Base-by-base conservation (phyloP, 108 stramenopile species). In the Discostella stelligeroides region DNA sequence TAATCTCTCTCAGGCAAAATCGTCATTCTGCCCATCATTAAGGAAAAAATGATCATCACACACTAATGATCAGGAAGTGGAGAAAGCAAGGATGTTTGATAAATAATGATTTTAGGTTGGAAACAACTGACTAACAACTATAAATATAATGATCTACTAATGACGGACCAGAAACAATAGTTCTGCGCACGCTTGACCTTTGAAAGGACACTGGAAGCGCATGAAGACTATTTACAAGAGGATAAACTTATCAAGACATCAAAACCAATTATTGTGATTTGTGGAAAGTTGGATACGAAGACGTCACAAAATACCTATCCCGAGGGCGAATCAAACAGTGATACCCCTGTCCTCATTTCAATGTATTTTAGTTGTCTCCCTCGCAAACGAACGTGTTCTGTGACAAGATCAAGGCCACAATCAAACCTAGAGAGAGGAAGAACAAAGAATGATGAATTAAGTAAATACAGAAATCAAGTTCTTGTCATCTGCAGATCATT, bases 391-490 rank as follows among this genome's bases (percentile, higher is more conserved):
- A 94, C 5, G 89, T 88, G 86, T 94, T 92, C 77, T 95, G 95
- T 24, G 97, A 97, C 57, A 99, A 85, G 75, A 99, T 98, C 42
- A 99, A 86, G 12, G 99, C 96, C 48, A 99, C 99, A 83, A 98
- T 99, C 70, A 99, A 74, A 72, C 97, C 73, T 58, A 24, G 27
- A 43, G 18, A 34, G 37, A 20, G 41, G 6, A 20, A 68, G 12
- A 20, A 82, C 83, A 88, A 85, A 34, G 6, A 38, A 56, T 13
- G 37, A 37, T 56, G 17, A 38, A 56, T 27, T 56, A 15, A 34
- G 34, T 5, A 3, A 34, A 34, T 34, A 6, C 34, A 34, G 34
- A 34, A 34, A 5, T 34, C 34, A 3, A 3, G 6, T 34, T 34
- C 34, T 5, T 34, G 34, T 3, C 5, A 34, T 5, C 3, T 6